Conservation (phyloP, 192 early-diverging fungal genomes). For the Coemansia biformis region DNA sequence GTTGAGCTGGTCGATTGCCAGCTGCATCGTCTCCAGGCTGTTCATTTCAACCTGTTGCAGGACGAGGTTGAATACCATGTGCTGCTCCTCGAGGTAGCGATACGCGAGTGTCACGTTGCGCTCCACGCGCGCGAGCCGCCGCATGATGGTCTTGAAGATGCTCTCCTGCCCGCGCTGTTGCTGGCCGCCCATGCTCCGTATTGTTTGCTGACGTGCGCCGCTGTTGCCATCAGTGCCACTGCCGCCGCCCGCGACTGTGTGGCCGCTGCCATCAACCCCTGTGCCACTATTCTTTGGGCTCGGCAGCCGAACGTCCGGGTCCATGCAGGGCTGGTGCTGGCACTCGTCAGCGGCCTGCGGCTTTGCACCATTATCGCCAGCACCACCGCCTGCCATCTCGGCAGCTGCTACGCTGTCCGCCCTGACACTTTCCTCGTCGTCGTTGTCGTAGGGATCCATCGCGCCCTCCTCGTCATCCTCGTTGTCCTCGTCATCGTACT, state of each 20-base stretch:
- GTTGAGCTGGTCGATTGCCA: slow-evolving; percentile 63
- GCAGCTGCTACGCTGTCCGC: not conserved
- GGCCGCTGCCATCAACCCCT: too few species aligned
- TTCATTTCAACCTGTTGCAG: slow-evolving; percentile 56
- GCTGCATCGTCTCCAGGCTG: slow-evolving; percentile 59
- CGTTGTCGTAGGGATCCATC: too few species aligned
- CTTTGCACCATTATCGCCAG: not conserved
- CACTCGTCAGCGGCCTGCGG: too few species aligned
- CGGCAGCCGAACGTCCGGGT: too few species aligned
- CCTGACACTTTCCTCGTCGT: slow-evolving; percentile 3
- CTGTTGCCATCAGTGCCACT: slow-evolving; percentile 5
- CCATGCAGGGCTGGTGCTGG: not conserved
- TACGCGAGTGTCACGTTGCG: slow-evolving; percentile 70
- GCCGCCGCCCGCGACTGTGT: slow-evolving; percentile 1
- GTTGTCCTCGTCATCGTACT: slow-evolving; percentile 26
- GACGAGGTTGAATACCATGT: slow-evolving; percentile 61
- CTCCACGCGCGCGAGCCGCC: slow-evolving; percentile 72
- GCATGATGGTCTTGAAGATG: slow-evolving; percentile 89
- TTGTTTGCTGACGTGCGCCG: too few species aligned
- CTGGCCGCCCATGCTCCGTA: slow-evolving; percentile 7
- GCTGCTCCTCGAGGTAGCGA: slow-evolving; percentile 74
- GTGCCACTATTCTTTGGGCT: too few species aligned
- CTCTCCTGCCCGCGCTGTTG: slow-evolving; percentile 61
- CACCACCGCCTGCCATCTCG: not conserved
- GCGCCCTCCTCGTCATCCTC: slow-evolving; percentile 24